These are phyloP conservation scores for Cercospora sojina DNA, from an alignment of 2,329 filamentous ascomycete genomes.

Conservation along the genomic window DNA sequence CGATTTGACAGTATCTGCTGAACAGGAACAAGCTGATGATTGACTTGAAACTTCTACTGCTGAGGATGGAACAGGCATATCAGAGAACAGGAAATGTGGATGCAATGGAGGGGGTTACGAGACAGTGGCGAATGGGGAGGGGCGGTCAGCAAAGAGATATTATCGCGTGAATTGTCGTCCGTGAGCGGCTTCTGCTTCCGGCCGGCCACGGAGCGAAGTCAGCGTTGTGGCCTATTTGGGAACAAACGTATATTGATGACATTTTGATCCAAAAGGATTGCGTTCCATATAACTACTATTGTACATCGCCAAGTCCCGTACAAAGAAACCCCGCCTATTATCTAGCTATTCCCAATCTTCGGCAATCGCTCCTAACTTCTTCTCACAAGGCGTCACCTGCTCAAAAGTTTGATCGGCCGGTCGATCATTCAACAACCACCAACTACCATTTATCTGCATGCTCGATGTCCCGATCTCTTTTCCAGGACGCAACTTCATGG, in stretches of 20 bases:
- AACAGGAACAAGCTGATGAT: background rate
- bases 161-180: background rate
- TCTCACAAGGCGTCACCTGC: background rate
- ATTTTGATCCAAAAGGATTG: background rate
- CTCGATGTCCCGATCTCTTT: background rate
- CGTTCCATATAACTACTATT: background rate
- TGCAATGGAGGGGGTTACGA: background rate
- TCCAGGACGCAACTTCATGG: background rate
- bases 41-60: background rate
- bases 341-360: background rate
- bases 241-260: background rate
- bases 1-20: background rate
- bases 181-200: background rate
- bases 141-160: background rate
- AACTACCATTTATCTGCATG: background rate
- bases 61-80: background rate
- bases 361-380: background rate
- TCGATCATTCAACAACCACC: background rate
- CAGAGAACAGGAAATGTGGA: background rate
- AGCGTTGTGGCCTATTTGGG: too few relatives aligned
- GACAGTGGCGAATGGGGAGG: background rate
- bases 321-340: background rate
- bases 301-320: background rate
- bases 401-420: background rate
- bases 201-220: background rate